Percentiles rank a stretch among this genome's conserved stretches.
Conservation (phyloP, 1,139 yeast species). For the Scheffersomyces parashehatae region DNA sequence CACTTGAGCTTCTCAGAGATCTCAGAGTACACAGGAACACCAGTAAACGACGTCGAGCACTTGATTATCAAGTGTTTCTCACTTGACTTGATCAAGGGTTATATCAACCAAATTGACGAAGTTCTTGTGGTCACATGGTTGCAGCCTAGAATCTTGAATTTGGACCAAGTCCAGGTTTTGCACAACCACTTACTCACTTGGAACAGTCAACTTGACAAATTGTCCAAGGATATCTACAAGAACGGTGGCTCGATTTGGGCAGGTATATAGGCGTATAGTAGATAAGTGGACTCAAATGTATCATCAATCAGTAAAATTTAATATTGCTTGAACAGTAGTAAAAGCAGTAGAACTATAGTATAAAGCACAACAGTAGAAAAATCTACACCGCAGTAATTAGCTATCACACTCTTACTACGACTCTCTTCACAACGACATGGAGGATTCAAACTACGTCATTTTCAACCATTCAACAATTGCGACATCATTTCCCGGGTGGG, state of each 20-base stretch:
- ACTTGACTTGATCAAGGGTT: slow-evolving; percentile 78
- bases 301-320: not conserved
- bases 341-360: too few relatives aligned
- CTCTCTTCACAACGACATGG: too few relatives aligned
- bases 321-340: too few relatives aligned
- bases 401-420: not conserved
- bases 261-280: slow-evolving; percentile 17
- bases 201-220: slow-evolving; percentile 70
- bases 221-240: slow-evolving; percentile 49
- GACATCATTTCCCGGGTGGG: too few relatives aligned
- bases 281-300: not conserved
- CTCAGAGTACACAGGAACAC: slow-evolving; percentile 67
- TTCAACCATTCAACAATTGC: too few relatives aligned
- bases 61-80: slow-evolving; percentile 90
- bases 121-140: slow-evolving; percentile 86
- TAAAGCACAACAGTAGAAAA: too few relatives aligned
- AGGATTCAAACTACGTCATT: too few relatives aligned
- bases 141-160: slow-evolving; percentile 90
- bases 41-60: slow-evolving; percentile 78
- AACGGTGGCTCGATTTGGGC: slow-evolving; percentile 46
- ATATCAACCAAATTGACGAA: slow-evolving; percentile 82
- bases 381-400: not conserved
- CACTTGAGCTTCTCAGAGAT: slow-evolving; percentile 73
- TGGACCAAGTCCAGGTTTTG: slow-evolving; percentile 76
- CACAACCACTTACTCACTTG: slow-evolving; percentile 71